Evolutionary conservation across 2,329 filamentous ascomycete genomes (phyloP).

Genomic region (Aspergillus glaucus): DNA sequence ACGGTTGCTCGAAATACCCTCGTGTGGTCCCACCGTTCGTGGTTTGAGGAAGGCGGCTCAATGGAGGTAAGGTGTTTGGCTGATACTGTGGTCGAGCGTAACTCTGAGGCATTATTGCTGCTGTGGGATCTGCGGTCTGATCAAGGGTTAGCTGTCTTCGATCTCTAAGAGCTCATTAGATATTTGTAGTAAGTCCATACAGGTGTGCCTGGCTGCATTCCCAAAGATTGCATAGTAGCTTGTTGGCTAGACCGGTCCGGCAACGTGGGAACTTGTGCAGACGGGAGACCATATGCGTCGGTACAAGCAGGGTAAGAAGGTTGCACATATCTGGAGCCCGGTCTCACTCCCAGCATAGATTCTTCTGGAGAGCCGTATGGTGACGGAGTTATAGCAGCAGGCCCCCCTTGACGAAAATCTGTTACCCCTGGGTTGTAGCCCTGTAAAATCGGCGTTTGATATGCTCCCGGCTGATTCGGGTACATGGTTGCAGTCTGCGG

Average conservation of each 20-base stretch:
- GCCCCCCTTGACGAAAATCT: constrained; percentile 27
- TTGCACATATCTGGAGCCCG: constrained; percentile 11
- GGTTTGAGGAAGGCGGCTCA: constrained; percentile 26
- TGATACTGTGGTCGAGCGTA: constrained; percentile 30
- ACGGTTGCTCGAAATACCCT: constrained; percentile 28
- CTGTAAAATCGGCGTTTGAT: constrained; percentile 30
- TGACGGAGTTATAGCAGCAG: constrained; percentile 7
- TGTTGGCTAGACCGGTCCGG: constrained; percentile 31
- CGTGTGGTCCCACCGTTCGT: constrained; percentile 23
- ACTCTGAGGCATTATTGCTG: constrained; percentile 30
- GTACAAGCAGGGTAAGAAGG: constrained; percentile 14
- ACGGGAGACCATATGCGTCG: constrained; percentile 24
- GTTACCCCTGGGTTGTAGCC: constrained; percentile 30
- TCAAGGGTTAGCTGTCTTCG: constrained; percentile 21
- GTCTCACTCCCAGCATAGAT: constrained; percentile 15
- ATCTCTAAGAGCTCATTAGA: constrained; percentile 13
- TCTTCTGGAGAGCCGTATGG: constrained; percentile 13
- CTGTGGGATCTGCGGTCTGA: constrained; percentile 31
- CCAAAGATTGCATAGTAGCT: constrained; percentile 31
- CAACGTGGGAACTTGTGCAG: constrained; percentile 29
- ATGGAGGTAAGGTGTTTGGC: constrained; percentile 23
- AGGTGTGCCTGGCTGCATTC: constrained; percentile 33
- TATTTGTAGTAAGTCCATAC: constrained; percentile 24
- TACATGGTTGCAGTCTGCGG: constrained; percentile 29
- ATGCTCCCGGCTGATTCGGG: constrained; percentile 23